A percentile compares a stretch with the other conserved stretches of the same genome.
Conservation (phyloP, 495 filamentous ascomycete genomes). For the Talaromyces nanjingensis region DNA sequence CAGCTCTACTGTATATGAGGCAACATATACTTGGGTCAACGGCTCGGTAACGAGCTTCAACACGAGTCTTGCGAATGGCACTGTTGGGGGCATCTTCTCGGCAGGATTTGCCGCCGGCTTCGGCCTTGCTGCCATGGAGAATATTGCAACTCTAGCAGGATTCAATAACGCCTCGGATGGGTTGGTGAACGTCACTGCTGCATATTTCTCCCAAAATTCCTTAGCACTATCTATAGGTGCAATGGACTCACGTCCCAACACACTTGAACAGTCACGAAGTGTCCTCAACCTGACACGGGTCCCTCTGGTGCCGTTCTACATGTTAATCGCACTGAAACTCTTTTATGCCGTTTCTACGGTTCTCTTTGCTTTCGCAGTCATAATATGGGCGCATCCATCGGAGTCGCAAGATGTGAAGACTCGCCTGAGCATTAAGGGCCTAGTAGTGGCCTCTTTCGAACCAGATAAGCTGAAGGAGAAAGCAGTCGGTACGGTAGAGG, state of each 20-base stretch:
- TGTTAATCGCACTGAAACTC: neutral
- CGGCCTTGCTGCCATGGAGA: neutral
- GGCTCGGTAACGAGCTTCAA: constrained; percentile 2
- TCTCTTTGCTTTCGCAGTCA: constrained; percentile 5
- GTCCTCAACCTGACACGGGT: neutral
- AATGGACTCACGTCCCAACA: neutral
- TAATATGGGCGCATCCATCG: constrained; percentile 2
- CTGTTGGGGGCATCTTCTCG: neutral
- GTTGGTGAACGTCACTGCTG: neutral
- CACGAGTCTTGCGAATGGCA: constrained; percentile 2
- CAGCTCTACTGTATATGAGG: neutral
- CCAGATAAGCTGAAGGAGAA: constrained; percentile 3
- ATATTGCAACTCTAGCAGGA: constrained; percentile 2
- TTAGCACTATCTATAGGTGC: neutral
- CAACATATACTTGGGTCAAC: constrained; percentile 6
- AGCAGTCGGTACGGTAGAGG: constrained; percentile 2
- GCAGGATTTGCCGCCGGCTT: neutral
- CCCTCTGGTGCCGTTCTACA: constrained; percentile 1
- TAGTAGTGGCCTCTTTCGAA: constrained; percentile 4
- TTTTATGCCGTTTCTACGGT: constrained; percentile 1
- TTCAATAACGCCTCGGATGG: neutral
- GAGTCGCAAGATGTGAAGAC: neutral
- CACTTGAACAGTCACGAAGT: constrained; percentile 3
- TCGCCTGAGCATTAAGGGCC: constrained; percentile 5
- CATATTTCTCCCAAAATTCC: constrained; percentile 4